Conservation (phyloP, 192 early-diverging fungal species). For the Backusella liffmaniae region DNA sequence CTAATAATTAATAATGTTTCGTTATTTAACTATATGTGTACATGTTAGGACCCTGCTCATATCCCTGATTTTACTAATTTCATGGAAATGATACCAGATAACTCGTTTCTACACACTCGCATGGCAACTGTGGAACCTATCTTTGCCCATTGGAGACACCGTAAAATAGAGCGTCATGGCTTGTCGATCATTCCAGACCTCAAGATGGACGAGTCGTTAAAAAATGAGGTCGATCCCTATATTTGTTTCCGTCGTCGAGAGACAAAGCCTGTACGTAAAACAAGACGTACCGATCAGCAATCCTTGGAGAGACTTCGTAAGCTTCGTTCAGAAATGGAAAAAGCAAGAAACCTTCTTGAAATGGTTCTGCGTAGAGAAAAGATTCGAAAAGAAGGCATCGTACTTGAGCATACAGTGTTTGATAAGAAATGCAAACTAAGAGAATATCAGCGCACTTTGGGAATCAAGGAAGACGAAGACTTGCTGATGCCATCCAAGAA, state of each 20-base stretch:
- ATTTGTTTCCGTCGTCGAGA: constrained; percentile 88
- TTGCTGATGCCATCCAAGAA: constrained; percentile 21
- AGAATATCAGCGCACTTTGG: constrained; percentile 30
- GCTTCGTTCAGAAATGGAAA: constrained; percentile 66
- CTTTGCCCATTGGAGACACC: constrained; percentile 31
- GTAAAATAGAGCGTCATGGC: constrained; percentile 21
- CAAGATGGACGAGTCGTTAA: constrained; percentile 53
- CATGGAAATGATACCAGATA: constrained; percentile 16
- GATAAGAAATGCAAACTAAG: constrained; percentile 29
- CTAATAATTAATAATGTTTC: background rate
- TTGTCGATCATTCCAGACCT: constrained; percentile 29
- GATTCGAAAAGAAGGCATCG: constrained; percentile 58
- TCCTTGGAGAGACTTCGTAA: constrained; percentile 71
- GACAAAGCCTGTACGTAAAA: constrained; percentile 72
- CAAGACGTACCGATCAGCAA: constrained; percentile 68
- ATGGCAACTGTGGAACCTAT: constrained; percentile 1
- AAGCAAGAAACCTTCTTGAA: constrained; percentile 65
- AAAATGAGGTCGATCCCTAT: constrained; percentile 74
- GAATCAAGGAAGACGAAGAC: constrained; percentile 36
- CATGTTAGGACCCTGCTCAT: constrained; percentile 30
- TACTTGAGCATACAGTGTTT: constrained; percentile 54
- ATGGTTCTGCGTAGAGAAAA: constrained; percentile 69
- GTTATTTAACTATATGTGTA: background rate
- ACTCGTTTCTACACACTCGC: background rate
- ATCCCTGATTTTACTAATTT: constrained; percentile 26